These are phyloP conservation scores for Colletotrichum acutatum DNA, from an alignment of 2,329 filamentous ascomycete species.

Conservation along the genomic window DNA sequence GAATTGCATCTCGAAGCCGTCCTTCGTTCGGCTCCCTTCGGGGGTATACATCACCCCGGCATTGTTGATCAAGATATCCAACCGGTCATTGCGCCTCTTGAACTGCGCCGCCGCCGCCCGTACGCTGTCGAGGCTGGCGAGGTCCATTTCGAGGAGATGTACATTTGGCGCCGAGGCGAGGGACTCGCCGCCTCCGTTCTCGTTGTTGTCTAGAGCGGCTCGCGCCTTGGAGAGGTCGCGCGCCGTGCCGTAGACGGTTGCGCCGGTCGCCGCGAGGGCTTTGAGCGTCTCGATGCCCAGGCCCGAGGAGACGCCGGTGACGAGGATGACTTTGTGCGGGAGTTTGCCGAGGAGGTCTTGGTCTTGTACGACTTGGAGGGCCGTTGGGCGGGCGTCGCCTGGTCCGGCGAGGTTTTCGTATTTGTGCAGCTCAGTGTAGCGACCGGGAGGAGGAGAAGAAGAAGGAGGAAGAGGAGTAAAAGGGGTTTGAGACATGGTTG, in stretches of 20 bases:
- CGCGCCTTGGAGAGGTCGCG: background rate
- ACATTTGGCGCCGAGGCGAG: slow-evolving; percentile 33
- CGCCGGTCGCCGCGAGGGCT: background rate
- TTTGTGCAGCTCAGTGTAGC: background rate
- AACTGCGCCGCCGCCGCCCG: slow-evolving; percentile 36
- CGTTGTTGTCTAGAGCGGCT: background rate
- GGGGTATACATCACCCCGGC: slow-evolving; percentile 25
- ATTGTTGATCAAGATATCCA: slow-evolving; percentile 37
- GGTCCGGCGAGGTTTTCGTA: slow-evolving; percentile 37
- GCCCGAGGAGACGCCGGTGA: slow-evolving; percentile 54
- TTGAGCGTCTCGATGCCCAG: background rate
- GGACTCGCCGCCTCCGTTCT: background rate
- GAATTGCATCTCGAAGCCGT: slow-evolving; percentile 52
- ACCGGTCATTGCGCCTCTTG: background rate
- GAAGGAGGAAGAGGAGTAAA: background rate
- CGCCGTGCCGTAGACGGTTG: background rate
- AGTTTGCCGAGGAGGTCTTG: slow-evolving; percentile 10
- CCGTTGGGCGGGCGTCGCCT: slow-evolving; percentile 24
- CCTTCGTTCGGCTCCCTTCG: slow-evolving; percentile 20
- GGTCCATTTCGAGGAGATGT: slow-evolving; percentile 44
- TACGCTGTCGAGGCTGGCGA: slow-evolving; percentile 42
- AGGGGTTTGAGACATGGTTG: background rate
- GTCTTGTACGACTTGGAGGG: slow-evolving; percentile 28
- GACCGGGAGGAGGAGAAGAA: background rate
- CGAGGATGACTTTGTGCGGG: slow-evolving; percentile 44